Evolutionary conservation across 352 stramenopile species (phyloP), one percentile per base, ranked within the genome.

Genomic region (Globisporangium echinulatum): DNA sequence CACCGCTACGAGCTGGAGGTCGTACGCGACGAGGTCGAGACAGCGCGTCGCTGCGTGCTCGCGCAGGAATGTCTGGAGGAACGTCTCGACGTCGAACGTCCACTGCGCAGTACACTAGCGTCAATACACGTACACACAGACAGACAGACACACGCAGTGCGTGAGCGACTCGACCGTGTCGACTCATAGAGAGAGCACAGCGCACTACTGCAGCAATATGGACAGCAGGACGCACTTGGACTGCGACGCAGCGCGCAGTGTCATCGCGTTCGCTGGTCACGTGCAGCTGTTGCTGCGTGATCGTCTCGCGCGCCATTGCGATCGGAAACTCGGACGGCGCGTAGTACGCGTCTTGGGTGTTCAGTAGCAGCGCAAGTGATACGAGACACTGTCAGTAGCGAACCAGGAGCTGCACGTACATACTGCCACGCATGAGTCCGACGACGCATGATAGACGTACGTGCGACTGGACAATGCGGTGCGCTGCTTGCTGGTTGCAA

Each of bases 1-100:
- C 68, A 88, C 80, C 47, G 62, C 69, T 63, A 86, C 67, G 47
- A 87, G 64, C 10, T 64, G 68, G 3, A 88, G 46, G 48, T 87
- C 78, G 59, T 90, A 90, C 66, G 88, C 77, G 7, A 85, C 68
- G 33, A 90, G 62, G 46, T 81, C 67, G 51, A 70, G 69, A 6
- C 61, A 51, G 43, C 64, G 66, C 47, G 87, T 69, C 0, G 68
- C 58, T 33, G 65, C 62, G 42, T 85, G 86, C 7, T 58, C 68
- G 52, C 67, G 62, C 36, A 90, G 55, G 58, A 88, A 82, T 5
- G 57, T 43, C 4, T 68, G 68, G 8, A 90, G 49, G 55, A 88
- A 88, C 8, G 61, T 52, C 59, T 90, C 81, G 13, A 77, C 69
- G 52, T 88, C 75, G 49, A 90, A 82, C 42, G 73, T 54, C 50